These are phyloP conservation scores for Trichoderma koningiopsis DNA, from an alignment of 2,329 filamentous ascomycete genomes.

Conservation along the genomic window DNA sequence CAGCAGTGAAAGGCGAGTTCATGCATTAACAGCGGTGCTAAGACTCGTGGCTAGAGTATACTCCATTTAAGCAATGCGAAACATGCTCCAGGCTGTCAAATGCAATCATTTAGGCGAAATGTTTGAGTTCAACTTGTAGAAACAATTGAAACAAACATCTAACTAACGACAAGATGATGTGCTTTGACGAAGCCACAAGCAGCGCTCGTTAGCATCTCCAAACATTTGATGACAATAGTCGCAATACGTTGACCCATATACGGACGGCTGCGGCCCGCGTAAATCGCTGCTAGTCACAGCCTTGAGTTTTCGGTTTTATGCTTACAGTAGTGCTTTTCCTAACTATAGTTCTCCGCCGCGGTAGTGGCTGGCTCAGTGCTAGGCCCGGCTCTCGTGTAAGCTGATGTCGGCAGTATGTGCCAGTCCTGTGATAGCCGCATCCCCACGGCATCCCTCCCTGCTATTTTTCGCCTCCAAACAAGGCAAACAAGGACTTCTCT, in stretches of 20 bases:
- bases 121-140: not conserved
- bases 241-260: not conserved
- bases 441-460: not conserved
- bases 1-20: not conserved
- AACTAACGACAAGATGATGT: not conserved
- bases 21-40: not conserved
- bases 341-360: not conserved
- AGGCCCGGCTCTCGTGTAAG: slow-evolving; percentile 9
- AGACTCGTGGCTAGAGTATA: no score
- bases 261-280: slow-evolving; percentile 10
- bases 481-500: not conserved
- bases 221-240: no score
- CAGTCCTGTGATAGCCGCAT: not conserved
- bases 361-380: not conserved
- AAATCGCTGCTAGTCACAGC: not conserved
- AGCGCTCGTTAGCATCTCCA: no score
- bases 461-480: not conserved
- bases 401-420: slow-evolving; percentile 8
- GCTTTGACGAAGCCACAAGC: not conserved
- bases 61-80: not conserved
- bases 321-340: not conserved
- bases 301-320: not conserved
- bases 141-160: not conserved
- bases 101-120: not conserved
- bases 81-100: not conserved